phyloP scores from a whole-genome alignment of 192 early-diverging fungal genomes.

The Mortierella hygrophila region DNA sequence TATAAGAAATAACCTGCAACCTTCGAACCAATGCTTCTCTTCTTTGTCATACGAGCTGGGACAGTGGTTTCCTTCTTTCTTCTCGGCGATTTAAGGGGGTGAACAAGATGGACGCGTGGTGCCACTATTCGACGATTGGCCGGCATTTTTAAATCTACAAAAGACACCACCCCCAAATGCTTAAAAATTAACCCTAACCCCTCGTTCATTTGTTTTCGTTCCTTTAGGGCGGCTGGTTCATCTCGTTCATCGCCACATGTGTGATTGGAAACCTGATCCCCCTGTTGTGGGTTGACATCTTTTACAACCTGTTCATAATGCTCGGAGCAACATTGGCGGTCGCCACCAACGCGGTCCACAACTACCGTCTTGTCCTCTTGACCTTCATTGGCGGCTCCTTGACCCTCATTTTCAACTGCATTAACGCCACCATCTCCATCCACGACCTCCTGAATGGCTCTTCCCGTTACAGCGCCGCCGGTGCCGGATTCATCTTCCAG shows the following conservation, averaged over 20 bases:
- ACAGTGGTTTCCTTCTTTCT: not conserved
- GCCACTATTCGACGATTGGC: not conserved
- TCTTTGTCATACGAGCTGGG: not conserved
- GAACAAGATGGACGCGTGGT: not conserved
- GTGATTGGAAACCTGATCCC: slow-evolving; percentile 12
- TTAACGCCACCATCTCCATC: not conserved
- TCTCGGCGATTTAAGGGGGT: not conserved
- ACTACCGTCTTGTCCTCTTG: slow-evolving; percentile 57
- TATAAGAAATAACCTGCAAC: not conserved
- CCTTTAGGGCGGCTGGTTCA: slow-evolving; percentile 60
- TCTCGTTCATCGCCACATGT: slow-evolving; percentile 54
- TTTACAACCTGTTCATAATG: slow-evolving; percentile 59
- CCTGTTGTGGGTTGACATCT: slow-evolving; percentile 54
- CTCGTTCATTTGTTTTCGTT: not conserved
- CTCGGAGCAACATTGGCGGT: slow-evolving; percentile 45
- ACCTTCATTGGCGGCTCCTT: slow-evolving; percentile 50
- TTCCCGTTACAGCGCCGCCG: slow-evolving; percentile 45
- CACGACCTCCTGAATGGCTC: no score
- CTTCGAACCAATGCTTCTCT: not conserved
- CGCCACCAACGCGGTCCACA: slow-evolving; percentile 30
- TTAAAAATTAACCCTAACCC: not conserved
- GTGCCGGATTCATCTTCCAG: slow-evolving; percentile 58
- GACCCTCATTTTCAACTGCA: slow-evolving; percentile 8
- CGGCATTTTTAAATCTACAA: not conserved
- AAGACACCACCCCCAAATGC: not conserved